Percentiles rank a stretch among this genome's conserved stretches.
phyloP scores from a whole-genome alignment of 805 yeast species.

The Kodamaea kakaduensis region DNA sequence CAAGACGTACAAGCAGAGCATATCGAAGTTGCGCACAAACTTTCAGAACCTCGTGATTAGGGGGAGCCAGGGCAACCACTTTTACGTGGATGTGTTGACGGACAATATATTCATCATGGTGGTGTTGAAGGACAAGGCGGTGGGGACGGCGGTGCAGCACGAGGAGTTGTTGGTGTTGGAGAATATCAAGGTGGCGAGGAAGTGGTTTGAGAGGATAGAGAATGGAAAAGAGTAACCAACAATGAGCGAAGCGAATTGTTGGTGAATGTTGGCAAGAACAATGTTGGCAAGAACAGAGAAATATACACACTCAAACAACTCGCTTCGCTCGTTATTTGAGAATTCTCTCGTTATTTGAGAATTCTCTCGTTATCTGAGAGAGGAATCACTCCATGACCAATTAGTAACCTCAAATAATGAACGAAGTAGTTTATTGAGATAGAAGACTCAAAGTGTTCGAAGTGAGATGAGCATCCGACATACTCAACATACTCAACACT shows the following conservation, averaged over 20 bases:
- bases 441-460: no score
- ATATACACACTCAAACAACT: no score
- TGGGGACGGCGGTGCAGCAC: conserved; percentile 24
- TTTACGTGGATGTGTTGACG: conserved; percentile 52
- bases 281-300: background rate
- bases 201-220: conserved; percentile 48
- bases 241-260: no score
- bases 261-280: background rate
- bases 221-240: conserved; percentile 14
- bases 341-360: no score
- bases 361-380: no score
- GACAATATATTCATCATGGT: conserved; percentile 61
- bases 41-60: conserved; percentile 72
- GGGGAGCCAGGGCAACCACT: conserved; percentile 46
- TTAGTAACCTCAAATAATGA: no score
- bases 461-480: no score
- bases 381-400: no score
- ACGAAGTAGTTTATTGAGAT: no score
- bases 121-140: conserved; percentile 44
- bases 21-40: conserved; percentile 80
- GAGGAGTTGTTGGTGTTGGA: conserved; percentile 49
- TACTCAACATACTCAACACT: no score
- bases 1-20: conserved; percentile 91
- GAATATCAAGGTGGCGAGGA: conserved; percentile 54
- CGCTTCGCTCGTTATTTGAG: no score